Evolutionary conservation across 1,284 basidiomycete genomes (phyloP), one percentile per base, ranked within the genome.

Genomic region (Trichosporon coremiiforme): DNA sequence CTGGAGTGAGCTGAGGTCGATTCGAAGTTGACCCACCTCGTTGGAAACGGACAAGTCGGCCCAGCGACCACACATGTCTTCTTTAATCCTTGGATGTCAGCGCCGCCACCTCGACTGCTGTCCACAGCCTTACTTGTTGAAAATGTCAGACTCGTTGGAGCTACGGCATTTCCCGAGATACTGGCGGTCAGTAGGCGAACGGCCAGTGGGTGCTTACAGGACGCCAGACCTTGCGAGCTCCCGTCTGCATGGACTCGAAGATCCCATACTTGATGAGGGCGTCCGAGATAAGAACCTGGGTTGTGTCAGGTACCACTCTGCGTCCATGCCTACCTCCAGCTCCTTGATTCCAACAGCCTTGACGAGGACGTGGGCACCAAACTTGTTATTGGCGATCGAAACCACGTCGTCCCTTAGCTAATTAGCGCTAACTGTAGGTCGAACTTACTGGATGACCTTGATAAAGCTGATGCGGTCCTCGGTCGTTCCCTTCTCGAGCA

Each of bases 351-450:
- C 68, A 25, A 82, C 71, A 4, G 79, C 80, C 64, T 80, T 80
- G 69, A 79, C 79, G 38, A 82, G 71, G n/a, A 82, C 80, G 64
- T 82, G 80, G 0, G 79, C 79, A 0, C 80, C 80, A 71, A 80
- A 80, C 63, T 80, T 80, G 72, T 80, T 77, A 69, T 79, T 80
- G 12, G 80, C 80, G 66, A 82, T 82, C 29, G 75, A 65, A 22
- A 82, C 76, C 17, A 82, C 73, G 22, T 82, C 76, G 15, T 76
- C 73, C 41, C 80, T 82, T 66, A 20, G 41, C 5, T 2, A 22
- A 9, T 62, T 2, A 36, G 35, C 35, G 13, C 33, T 36, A 20
- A 6, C 12, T 2, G 33, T 29, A 17, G 2, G 0, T 33, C 12
- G 6, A 2, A 70, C 77, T 65, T 50, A 80, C 80, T 76, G 70